Evolutionary conservation across 2,329 filamentous ascomycete species (phyloP).

Genomic region (Talaromyces sp.): DNA sequence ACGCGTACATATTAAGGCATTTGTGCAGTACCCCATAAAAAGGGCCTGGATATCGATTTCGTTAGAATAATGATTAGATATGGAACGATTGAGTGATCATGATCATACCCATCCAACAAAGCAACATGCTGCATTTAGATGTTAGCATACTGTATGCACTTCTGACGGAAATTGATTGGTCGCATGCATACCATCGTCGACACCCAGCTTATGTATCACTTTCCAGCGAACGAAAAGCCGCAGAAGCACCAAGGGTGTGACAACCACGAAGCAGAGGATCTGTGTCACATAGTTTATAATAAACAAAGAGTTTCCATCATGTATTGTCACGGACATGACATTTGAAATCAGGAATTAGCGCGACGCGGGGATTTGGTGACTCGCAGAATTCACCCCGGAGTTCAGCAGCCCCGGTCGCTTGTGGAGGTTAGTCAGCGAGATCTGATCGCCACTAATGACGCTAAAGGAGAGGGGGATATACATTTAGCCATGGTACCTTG

Average conservation of each 20-base stretch:
- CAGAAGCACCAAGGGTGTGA: constrained; percentile 8
- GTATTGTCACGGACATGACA: constrained; percentile 7
- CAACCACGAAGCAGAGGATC: constrained; percentile 5
- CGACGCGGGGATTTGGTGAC: neutral
- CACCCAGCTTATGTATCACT: constrained; percentile 5
- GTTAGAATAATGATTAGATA: neutral
- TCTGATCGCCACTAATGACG: constrained; percentile 3
- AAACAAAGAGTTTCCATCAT: constrained; percentile 10
- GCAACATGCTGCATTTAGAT: constrained; percentile 7
- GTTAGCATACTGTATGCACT: neutral
- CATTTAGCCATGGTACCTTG: neutral
- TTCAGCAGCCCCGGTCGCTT: neutral
- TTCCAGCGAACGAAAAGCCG: constrained; percentile 12
- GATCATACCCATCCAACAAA: constrained; percentile 12
- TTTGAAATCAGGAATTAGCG: neutral
- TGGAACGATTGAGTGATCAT: neutral
- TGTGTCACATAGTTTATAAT: constrained; percentile 12
- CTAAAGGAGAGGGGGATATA: neutral
- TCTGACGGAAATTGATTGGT: neutral
- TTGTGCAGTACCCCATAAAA: constrained; percentile 12
- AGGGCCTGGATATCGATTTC: neutral
- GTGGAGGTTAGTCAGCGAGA: constrained; percentile 2
- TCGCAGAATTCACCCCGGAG: neutral
- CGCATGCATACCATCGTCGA: constrained; percentile 13
- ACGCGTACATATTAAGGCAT: constrained; percentile 11